These are phyloP conservation scores for Sclerotinia nivalis DNA, from an alignment of 2,329 filamentous ascomycete genomes.

Conservation along the genomic window DNA sequence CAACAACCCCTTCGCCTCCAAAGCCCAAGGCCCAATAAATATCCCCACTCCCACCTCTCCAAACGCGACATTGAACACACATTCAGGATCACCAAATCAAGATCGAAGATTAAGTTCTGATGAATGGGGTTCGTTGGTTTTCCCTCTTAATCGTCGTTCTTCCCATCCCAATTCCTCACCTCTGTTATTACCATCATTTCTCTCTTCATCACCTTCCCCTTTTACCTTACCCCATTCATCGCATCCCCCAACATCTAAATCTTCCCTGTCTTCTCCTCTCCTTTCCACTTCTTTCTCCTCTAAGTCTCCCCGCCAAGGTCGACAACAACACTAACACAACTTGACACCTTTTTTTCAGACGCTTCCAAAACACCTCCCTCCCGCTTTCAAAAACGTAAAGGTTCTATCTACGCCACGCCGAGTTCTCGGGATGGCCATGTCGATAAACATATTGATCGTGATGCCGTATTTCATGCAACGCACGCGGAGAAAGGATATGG, in stretches of 20 bases:
- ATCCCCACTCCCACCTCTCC: conserved; percentile 1
- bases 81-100: conserved; percentile 7
- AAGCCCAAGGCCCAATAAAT: conserved; percentile 5
- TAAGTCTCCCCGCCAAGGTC: not conserved
- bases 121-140: conserved; percentile 24
- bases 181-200: conserved; percentile 6
- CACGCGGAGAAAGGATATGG: conserved; percentile 50
- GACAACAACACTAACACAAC: conserved; percentile 7
- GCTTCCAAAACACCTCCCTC: conserved; percentile 23
- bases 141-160: conserved; percentile 5
- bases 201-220: conserved; percentile 14
- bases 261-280: not conserved
- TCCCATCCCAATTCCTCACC: conserved; percentile 8
- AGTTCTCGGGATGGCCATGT: conserved; percentile 65
- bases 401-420: conserved; percentile 67
- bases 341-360: not conserved
- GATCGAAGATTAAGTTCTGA: conserved; percentile 24
- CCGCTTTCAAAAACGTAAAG: conserved; percentile 69
- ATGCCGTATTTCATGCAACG: conserved; percentile 60
- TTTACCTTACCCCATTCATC: conserved; percentile 14
- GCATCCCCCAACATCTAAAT: not conserved
- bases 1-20: not conserved
- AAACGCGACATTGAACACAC: not conserved
- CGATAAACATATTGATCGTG: conserved; percentile 55
- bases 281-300: not conserved